Percentiles rank a stretch among this genome's conserved stretches.
These are phyloP conservation scores for Metschnikowia peoriensis DNA, from an alignment of 805 yeast species.

Conservation along the genomic window DNA sequence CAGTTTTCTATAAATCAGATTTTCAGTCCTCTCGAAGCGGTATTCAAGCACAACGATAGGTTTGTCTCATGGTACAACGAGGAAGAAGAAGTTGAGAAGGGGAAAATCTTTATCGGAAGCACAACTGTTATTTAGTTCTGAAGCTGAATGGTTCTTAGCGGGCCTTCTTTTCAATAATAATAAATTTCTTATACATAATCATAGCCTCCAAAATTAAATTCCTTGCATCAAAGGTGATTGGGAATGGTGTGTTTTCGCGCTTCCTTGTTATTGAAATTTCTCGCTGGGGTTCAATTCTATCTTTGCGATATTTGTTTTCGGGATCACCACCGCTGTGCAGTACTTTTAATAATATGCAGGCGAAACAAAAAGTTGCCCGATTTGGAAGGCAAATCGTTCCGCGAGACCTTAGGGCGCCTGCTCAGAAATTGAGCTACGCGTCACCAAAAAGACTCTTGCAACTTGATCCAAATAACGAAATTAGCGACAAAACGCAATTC, in stretches of 20 bases:
- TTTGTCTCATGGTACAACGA: slow-evolving; percentile 18
- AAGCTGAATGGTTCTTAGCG: not conserved
- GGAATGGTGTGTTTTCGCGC: too few species aligned
- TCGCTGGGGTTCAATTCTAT: too few species aligned
- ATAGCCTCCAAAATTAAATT: too few species aligned
- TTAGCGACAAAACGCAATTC: not conserved
- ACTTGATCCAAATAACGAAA: not conserved
- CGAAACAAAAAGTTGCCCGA: not conserved
- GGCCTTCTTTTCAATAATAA: not conserved
- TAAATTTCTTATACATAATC: not conserved
- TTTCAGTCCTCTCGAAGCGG: slow-evolving; percentile 26
- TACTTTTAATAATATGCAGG: not conserved
- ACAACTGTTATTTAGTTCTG: slow-evolving; percentile 22
- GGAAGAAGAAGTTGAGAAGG: slow-evolving; percentile 21
- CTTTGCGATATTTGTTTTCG: not conserved
- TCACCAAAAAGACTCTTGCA: not conserved
- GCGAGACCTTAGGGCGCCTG: not conserved
- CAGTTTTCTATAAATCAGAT: slow-evolving; percentile 23
- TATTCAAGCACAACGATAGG: slow-evolving; percentile 23
- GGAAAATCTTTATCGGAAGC: slow-evolving; percentile 28
- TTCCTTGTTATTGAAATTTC: too few species aligned
- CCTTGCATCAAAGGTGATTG: too few species aligned
- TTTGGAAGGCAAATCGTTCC: not conserved
- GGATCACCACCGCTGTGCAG: not conserved
- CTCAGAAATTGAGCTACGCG: slow-evolving; percentile 1